A percentile compares a stretch with the other conserved stretches of the same genome.
phyloP scores from a whole-genome alignment of 164 flowering plant species.

The Annona squamosa region DNA sequence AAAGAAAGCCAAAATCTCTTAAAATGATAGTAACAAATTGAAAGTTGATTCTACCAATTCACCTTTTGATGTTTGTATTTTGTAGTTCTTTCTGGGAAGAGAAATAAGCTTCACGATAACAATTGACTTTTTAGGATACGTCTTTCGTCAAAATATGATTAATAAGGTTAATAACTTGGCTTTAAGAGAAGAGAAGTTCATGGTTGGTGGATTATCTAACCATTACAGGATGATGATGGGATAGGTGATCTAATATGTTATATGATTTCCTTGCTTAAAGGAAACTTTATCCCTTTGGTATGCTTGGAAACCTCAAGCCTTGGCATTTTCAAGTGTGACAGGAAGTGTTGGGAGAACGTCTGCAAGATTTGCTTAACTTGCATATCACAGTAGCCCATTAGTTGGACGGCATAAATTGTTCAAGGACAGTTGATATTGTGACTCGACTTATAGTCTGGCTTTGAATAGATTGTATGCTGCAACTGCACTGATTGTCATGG shows the following conservation, averaged over 20 bases:
- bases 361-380: background rate
- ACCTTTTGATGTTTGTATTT: no score
- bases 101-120: background rate
- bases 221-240: background rate
- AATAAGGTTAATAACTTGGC: background rate
- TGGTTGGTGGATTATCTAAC: background rate
- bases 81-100: background rate
- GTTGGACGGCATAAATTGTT: background rate
- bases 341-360: background rate
- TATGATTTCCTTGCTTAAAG: background rate
- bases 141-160: background rate
- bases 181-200: background rate
- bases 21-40: background rate
- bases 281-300: background rate
- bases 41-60: no score
- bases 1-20: background rate
- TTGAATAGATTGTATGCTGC: no score
- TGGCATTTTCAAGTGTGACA: background rate
- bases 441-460: background rate
- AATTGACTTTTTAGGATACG: background rate
- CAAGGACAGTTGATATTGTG: background rate
- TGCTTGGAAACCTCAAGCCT: background rate
- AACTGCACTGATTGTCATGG: background rate
- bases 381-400: background rate
- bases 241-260: background rate